These are phyloP conservation scores for Lactifluus subvellereus DNA, from an alignment of 768 basidiomycete species.

Conservation along the genomic window DNA sequence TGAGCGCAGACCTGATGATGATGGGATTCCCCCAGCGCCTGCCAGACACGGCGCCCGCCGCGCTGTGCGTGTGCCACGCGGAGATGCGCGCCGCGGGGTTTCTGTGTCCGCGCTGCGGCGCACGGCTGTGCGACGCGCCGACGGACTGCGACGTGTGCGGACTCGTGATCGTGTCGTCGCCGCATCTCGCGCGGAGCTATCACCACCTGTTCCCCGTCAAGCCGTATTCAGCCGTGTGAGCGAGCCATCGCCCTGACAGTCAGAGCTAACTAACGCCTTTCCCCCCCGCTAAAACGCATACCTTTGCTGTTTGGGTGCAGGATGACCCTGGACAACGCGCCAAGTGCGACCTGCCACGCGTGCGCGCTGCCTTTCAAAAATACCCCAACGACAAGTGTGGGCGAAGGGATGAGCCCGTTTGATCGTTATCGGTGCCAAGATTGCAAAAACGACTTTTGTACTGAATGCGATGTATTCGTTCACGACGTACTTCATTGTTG, in stretches of 20 bases:
- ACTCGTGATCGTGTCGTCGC: slow-evolving; percentile 96
- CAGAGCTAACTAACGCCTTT: background rate
- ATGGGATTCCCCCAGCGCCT: slow-evolving; percentile 98
- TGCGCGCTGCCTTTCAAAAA: slow-evolving; percentile 70
- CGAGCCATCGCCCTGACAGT: slow-evolving; percentile 20
- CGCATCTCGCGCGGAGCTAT: slow-evolving; percentile 94
- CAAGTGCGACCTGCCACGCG: slow-evolving; percentile 56
- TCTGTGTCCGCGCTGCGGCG: slow-evolving; percentile 87
- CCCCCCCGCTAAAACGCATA: background rate
- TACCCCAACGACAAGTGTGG: slow-evolving; percentile 32
- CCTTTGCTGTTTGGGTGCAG: slow-evolving; percentile 27
- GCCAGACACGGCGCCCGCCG: slow-evolving; percentile 74
- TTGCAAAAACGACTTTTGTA: slow-evolving; percentile 83
- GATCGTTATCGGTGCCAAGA: slow-evolving; percentile 88
- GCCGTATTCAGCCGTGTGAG: slow-evolving; percentile 76
- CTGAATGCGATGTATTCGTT: slow-evolving; percentile 93
- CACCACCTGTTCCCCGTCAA: slow-evolving; percentile 95
- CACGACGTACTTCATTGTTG: slow-evolving; percentile 95
- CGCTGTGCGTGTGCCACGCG: slow-evolving; percentile 91
- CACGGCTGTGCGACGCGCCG: slow-evolving; percentile 95
- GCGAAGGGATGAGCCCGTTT: slow-evolving; percentile 72
- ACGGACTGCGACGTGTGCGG: slow-evolving; percentile 98
- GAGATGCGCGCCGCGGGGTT: slow-evolving; percentile 90
- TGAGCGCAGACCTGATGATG: slow-evolving; percentile 90
- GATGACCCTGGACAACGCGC: slow-evolving; percentile 36